phyloP scores from a whole-genome alignment of 2,329 filamentous ascomycete genomes.

The Fusarium sulawesiense region DNA sequence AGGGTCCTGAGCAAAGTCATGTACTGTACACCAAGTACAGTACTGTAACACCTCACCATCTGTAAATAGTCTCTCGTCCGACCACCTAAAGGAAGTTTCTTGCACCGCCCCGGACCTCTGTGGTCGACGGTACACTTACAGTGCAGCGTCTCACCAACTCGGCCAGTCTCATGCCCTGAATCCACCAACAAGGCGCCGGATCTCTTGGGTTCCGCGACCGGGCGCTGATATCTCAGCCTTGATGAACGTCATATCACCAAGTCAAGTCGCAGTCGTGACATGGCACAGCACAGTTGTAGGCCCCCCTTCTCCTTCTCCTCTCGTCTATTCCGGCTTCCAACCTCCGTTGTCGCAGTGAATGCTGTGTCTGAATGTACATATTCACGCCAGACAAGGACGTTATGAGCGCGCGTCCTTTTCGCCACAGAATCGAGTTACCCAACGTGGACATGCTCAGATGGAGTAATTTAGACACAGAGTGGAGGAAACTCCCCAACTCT shows the following conservation, averaged over 20 bases:
- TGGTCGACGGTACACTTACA: background rate
- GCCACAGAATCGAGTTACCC: slow-evolving; percentile 24
- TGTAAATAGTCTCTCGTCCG: slow-evolving; percentile 7
- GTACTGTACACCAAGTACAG: background rate
- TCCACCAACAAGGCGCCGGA: slow-evolving; percentile 33
- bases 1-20: background rate
- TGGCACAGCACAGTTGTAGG: slow-evolving; percentile 15
- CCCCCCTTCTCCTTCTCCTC: slow-evolving; percentile 4
- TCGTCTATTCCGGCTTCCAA: slow-evolving; percentile 23
- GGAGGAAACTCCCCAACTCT: slow-evolving; percentile 12
- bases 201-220: slow-evolving; percentile 25
- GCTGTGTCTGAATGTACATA: background rate
- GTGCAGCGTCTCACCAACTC: slow-evolving; percentile 19
- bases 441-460: slow-evolving; percentile 19
- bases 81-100: background rate
- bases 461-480: slow-evolving; percentile 16
- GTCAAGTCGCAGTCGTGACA: slow-evolving; percentile 20
- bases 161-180: slow-evolving; percentile 22
- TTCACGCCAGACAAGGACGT: slow-evolving; percentile 5
- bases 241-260: slow-evolving; percentile 36
- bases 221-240: slow-evolving; percentile 26
- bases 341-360: slow-evolving; percentile 5
- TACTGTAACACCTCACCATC: background rate
- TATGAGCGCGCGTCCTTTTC: slow-evolving; percentile 20
- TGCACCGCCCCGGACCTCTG: slow-evolving; percentile 15